Evolutionary conservation across 805 yeast genomes (phyloP), one percentile per base, ranked within the genome.

Genomic region (Starmera dryadoides): DNA sequence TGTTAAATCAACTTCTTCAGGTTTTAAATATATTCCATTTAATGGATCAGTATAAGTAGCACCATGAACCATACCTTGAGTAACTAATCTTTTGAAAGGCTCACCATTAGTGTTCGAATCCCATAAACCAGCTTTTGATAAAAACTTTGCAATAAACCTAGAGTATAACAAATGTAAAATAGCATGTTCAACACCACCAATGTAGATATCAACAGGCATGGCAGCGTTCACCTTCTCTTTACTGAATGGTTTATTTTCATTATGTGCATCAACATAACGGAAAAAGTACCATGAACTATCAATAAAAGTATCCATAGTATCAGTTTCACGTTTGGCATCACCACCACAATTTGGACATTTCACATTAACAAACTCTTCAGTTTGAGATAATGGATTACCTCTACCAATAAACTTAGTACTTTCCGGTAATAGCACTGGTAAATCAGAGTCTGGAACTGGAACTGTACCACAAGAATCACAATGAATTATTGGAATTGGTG

Each of bases 21-120:
- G 91, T 49, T 78, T 86, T 47, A 93, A 64, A 57, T 83, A 91
- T 41, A 79, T 63, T 0, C 91, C 93, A 23, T 73, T 81, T 1
- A 58, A 60, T 3, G 96, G 93, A 47, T 89, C 81, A 7, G 68
- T 65, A 49, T 58, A 85, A 0, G 98, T 93, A 53, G 76, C 79
- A 3, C 97, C 98, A 44, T 91, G 96, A 4, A 93, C 98, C 98
- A 93, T 93, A 15, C 98, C 98, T 59, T 91, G 98, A 2, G 97
- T 89, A 2, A 91, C 80, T 28, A 93, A 67, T 43, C 73, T 74
- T 41, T 66, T 72, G 53, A 93, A 78, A 2, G 98, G 98, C 55
- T 93, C 98, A 19, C 86, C 87, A 4, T 63, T 62, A 35, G 65
- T 47, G 2, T 58, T 56, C 3, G 67, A 58, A 38, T 73, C 66